Base-by-base conservation (phyloP, 1,139 yeast species). In the Candida sp. region DNA sequence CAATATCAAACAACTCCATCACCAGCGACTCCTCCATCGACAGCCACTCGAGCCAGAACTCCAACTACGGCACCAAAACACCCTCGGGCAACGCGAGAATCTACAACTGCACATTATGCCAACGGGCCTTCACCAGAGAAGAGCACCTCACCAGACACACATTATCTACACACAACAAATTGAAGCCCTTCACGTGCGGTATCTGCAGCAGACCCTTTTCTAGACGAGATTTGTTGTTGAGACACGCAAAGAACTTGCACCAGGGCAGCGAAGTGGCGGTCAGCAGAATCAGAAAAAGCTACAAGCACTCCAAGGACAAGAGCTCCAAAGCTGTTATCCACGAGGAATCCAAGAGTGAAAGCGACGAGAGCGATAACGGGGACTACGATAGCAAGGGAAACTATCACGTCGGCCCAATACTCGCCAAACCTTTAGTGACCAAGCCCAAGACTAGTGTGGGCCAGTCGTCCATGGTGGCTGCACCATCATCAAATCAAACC, bases 181-280 rank as follows among this genome's bases (percentile, higher is more conserved):
- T 77, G 49, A 77, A 77, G 57, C 82, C 82, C 3, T 77, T 75
- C 70, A 89, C 89, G 56, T 94, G 99, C 71, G 96, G 97, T 1
- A 94, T 94, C 25, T 94, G 99, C 68, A 96, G 94, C 47, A 83
- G 98, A 44, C 90, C 97, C 63, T 94, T 94, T 72, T 96, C 97
- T 7, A 77, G 99, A 58, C 70, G 98, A 54, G 99, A 94, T 67
- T 80, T 94, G 64, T 86, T 94, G 31, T 77, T 94, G 51, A 80
- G 99, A 52, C 99, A 94, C 72, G 97, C 96, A 59, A 97, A 92
- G 67, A 94, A 94, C 65, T 79, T 94, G 34, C 99, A 94, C 65
- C 86, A 96, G 25, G 86, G 86, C 7, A 83, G 84, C 55, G 72
- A 77, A 59, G 56, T 68, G 56, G 79, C 81, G 4, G 78, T 77